Base-by-base conservation (phyloP, 2,329 filamentous ascomycete species). In the Sporothrix brasiliensis region DNA sequence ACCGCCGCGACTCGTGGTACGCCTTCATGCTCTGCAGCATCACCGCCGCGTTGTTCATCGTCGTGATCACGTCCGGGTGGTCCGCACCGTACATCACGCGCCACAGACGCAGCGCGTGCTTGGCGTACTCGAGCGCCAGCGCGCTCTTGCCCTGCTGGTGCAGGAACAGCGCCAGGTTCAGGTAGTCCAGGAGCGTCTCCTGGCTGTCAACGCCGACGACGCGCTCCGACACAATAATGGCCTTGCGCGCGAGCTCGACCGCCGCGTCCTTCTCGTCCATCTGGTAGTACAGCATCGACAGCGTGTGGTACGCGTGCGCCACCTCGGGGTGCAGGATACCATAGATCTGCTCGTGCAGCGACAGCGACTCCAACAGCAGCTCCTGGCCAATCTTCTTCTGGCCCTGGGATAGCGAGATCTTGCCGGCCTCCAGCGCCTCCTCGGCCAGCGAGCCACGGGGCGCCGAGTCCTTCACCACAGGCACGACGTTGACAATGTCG, bases 261-360 rank as follows among this genome's bases (percentile, higher is more conserved):
- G 95, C 95, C 11, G 93, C 92, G 50, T 94, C 92, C 85, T 98
- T 98, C 83, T 99, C 95, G 69, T 98, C 95, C n/a, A 97, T 87
- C 79, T 96, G 92, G 81, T 96, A 98, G 83, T 97, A 97, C 69
- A 98, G 86, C 85, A 97, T 97, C 2, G 95, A 97, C 60, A 99
- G 82, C 68, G 92, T 93, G 81, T 97, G 94, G 84, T 99, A 99
- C 39, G 97, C 91, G 74, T 94, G 90, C 61, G 94, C 95, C 72
- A 98, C 94, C 81, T 99, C 95, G 1, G 95, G 94, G 79, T 99
- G 95, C 34, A 99, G 86, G 70, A 98, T 96, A 72, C 95, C 95
- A 77, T 99, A 99, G 75, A 99, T 98, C 80, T 99, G 95, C 84
- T 99, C 95, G 77, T 99, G 94, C 56, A 99, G 84, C 60, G 95